These are phyloP conservation scores for Penicillium lividum DNA, from an alignment of 495 filamentous ascomycete genomes.

Conservation along the genomic window DNA sequence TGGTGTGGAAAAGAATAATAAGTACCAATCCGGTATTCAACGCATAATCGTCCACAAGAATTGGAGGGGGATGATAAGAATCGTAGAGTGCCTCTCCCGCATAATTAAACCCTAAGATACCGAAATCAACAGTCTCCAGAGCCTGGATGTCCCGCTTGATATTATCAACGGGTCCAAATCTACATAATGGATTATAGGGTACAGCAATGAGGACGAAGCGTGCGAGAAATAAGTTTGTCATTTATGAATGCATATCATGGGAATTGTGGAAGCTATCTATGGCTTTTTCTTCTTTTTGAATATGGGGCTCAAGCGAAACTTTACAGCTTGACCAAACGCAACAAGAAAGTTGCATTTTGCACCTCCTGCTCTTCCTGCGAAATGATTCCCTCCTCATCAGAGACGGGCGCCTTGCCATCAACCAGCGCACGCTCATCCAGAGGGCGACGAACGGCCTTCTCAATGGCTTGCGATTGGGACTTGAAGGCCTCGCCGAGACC, in stretches of 20 bases:
- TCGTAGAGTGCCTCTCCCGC: background rate
- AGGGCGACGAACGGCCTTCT: slow-evolving; percentile 77
- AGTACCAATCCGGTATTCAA: slow-evolving; percentile 2
- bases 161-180: background rate
- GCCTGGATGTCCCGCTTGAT: background rate
- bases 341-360: slow-evolving; percentile 79
- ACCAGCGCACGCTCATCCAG: slow-evolving; percentile 71
- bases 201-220: background rate
- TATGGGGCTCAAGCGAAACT: slow-evolving; percentile 6
- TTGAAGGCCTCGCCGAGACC: slow-evolving; percentile 75
- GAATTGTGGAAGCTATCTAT: background rate
- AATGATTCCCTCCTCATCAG: slow-evolving; percentile 63
- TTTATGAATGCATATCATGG: background rate
- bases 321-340: slow-evolving; percentile 78
- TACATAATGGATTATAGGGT: background rate
- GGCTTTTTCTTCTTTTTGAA: background rate
- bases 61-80: background rate
- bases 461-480: slow-evolving; percentile 64
- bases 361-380: slow-evolving; percentile 88
- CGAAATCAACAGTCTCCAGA: slow-evolving; percentile 1
- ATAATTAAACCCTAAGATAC: background rate
- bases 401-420: slow-evolving; percentile 61
- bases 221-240: background rate
- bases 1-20: background rate
- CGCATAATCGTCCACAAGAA: slow-evolving; percentile 2